Conservation (phyloP, 2,329 filamentous ascomycete genomes). For the Beauveria australis region DNA sequence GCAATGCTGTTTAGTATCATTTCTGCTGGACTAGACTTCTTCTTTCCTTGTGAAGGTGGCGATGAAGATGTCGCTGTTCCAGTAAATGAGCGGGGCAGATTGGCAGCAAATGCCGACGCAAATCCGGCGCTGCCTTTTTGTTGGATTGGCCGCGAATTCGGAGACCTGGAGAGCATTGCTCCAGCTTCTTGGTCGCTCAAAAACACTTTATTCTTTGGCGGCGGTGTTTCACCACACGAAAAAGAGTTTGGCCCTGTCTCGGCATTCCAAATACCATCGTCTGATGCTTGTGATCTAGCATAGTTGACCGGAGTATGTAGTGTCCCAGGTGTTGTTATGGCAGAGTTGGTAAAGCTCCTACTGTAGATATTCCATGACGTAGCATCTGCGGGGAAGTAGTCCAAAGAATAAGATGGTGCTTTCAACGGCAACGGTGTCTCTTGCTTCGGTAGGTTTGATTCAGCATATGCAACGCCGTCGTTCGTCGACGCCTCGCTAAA, state of each 20-base stretch:
- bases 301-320: constrained; percentile 47
- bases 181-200: constrained; percentile 37
- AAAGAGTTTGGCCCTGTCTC: constrained; percentile 50
- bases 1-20: constrained; percentile 48
- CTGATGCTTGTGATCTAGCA: constrained; percentile 49
- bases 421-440: constrained; percentile 58
- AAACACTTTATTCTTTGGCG: constrained; percentile 40
- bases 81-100: constrained; percentile 40
- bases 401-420: constrained; percentile 56
- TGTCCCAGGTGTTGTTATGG: constrained; percentile 48
- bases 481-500: constrained; percentile 54
- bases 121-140: constrained; percentile 48
- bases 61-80: constrained; percentile 32
- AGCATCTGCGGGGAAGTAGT: constrained; percentile 55
- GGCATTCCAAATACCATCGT: constrained; percentile 43
- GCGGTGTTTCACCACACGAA: constrained; percentile 55
- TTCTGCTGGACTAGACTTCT: constrained; percentile 55
- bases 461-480: constrained; percentile 48
- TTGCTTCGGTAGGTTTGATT: constrained; percentile 47
- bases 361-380: constrained; percentile 44
- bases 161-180: constrained; percentile 51
- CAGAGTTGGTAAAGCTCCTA: constrained; percentile 46
- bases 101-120: constrained; percentile 47
- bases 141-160: constrained; percentile 41
- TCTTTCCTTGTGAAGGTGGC: constrained; percentile 36